Percentiles rank a stretch among this genome's conserved stretches.
These are phyloP conservation scores for Elaeis guineensis DNA, from an alignment of 176 grass and related monocot genomes.

Conservation along the genomic window DNA sequence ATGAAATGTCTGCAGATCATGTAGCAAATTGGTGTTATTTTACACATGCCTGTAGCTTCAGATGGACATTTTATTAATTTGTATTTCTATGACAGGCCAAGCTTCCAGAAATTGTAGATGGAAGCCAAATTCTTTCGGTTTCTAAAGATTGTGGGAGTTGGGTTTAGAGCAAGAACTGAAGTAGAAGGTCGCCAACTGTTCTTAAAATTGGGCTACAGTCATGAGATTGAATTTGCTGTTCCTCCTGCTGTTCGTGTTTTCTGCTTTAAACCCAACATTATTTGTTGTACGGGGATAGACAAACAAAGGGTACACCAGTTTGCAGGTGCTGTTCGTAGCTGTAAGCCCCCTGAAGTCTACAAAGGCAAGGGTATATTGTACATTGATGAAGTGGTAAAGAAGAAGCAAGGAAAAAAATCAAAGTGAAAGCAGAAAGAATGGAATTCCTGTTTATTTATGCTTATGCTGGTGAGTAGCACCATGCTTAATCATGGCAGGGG, in stretches of 20 bases:
- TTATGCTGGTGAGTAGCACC: too few relatives aligned
- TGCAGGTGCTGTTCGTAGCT: constrained; percentile 40
- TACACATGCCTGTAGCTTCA: too few relatives aligned
- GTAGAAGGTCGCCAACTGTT: constrained; percentile 48
- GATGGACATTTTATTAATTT: too few relatives aligned
- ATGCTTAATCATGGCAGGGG: too few relatives aligned
- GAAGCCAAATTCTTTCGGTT: constrained; percentile 56
- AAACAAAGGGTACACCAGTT: constrained; percentile 51
- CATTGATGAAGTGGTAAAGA: constrained; percentile 65
- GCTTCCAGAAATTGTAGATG: constrained; percentile 12
- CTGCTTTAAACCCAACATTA: constrained; percentile 63
- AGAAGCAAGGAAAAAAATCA: constrained; percentile 54
- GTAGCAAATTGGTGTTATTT: too few relatives aligned
- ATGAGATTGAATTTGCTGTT: constrained; percentile 55
- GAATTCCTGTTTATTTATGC: too few relatives aligned
- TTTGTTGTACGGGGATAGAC: constrained; percentile 45
- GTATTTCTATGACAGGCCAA: too few relatives aligned
- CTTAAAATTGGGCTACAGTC: constrained; percentile 63
- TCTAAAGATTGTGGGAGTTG: constrained; percentile 56
- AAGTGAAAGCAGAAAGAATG: constrained; percentile 18
- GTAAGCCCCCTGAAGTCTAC: constrained; percentile 56
- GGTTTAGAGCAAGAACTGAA: constrained; percentile 64
- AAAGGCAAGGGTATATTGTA: constrained; percentile 59
- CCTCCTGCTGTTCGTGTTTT: constrained; percentile 60
- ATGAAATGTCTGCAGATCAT: too few relatives aligned